phyloP scores from a whole-genome alignment of 2,329 filamentous ascomycete species.

The Ascochyta pisi region DNA sequence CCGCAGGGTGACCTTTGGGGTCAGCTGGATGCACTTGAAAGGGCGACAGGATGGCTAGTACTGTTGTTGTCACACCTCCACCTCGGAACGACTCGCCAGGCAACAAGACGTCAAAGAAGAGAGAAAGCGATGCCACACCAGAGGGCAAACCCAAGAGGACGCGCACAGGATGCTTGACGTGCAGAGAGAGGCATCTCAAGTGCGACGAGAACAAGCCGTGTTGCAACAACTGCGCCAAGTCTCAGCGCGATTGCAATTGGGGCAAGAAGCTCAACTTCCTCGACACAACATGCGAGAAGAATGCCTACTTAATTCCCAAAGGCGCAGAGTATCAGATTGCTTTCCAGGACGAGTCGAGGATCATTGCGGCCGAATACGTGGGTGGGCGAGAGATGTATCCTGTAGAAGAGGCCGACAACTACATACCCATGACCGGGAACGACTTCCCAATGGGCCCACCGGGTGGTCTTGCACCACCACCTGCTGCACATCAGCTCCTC shows the following conservation, averaged over 20 bases:
- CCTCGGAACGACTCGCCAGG: constrained; percentile 31
- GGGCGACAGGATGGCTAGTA: constrained; percentile 27
- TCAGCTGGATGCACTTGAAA: constrained; percentile 10
- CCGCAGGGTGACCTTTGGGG: background rate
- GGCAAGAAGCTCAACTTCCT: constrained; percentile 91
- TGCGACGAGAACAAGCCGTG: constrained; percentile 77
- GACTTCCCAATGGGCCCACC: constrained; percentile 41
- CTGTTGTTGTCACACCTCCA: constrained; percentile 29
- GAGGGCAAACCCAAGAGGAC: constrained; percentile 78
- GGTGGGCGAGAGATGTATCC: constrained; percentile 79
- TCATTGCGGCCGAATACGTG: constrained; percentile 88
- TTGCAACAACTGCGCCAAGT: constrained; percentile 85
- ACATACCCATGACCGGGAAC: constrained; percentile 29
- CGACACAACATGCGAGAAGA: constrained; percentile 73
- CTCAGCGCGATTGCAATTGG: constrained; percentile 82
- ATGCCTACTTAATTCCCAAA: constrained; percentile 61
- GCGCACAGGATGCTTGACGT: constrained; percentile 89
- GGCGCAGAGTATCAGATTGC: constrained; percentile 71
- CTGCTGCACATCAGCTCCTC: constrained; percentile 56
- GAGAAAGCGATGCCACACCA: constrained; percentile 31
- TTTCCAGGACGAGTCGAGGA: constrained; percentile 87
- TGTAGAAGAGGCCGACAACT: constrained; percentile 49
- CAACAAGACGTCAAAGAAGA: constrained; percentile 28
- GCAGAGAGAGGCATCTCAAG: constrained; percentile 86
- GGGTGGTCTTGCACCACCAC: constrained; percentile 30